These are phyloP conservation scores for Annulohypoxylon stygium DNA, from an alignment of 495 filamentous ascomycete genomes.

Conservation along the genomic window DNA sequence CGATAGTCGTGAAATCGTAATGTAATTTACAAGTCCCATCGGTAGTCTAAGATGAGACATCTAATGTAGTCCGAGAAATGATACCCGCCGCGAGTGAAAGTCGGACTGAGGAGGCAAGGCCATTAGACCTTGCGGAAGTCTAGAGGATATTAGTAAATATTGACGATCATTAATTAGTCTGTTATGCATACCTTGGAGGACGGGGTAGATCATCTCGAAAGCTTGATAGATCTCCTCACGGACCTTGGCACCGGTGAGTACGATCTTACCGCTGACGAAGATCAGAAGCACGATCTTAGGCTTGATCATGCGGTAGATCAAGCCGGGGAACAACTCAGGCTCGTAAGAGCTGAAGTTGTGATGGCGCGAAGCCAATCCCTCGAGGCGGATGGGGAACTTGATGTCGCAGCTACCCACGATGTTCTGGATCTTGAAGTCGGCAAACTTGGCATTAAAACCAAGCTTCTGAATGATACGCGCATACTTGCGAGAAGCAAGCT, in stretches of 20 bases:
- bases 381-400: slow-evolving; percentile 98
- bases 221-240: slow-evolving; percentile 99
- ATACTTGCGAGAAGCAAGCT: slow-evolving; percentile 97
- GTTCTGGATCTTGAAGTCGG: slow-evolving; percentile 99
- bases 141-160: slow-evolving; percentile 35
- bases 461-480: slow-evolving; percentile 99
- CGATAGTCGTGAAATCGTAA: slow-evolving; percentile 60
- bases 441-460: slow-evolving; percentile 99
- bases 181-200: slow-evolving; percentile 80
- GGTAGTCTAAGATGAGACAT: slow-evolving; percentile 43
- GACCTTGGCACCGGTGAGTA: slow-evolving; percentile 97
- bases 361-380: slow-evolving; percentile 94
- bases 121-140: slow-evolving; percentile 65
- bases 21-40: slow-evolving; percentile 65
- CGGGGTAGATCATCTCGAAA: slow-evolving; percentile 99
- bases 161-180: not conserved
- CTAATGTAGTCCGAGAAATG: slow-evolving; percentile 48
- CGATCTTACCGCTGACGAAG: slow-evolving; percentile 99
- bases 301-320: slow-evolving; percentile 99
- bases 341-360: slow-evolving; percentile 99
- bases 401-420: slow-evolving; percentile 99
- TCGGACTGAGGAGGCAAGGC: slow-evolving; percentile 5
- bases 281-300: slow-evolving; percentile 99
- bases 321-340: slow-evolving; percentile 97
- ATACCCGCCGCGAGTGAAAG: not conserved